Evolutionary conservation across 2,329 filamentous ascomycete species (phyloP).

Genomic region (Macrophomina phaseolina): DNA sequence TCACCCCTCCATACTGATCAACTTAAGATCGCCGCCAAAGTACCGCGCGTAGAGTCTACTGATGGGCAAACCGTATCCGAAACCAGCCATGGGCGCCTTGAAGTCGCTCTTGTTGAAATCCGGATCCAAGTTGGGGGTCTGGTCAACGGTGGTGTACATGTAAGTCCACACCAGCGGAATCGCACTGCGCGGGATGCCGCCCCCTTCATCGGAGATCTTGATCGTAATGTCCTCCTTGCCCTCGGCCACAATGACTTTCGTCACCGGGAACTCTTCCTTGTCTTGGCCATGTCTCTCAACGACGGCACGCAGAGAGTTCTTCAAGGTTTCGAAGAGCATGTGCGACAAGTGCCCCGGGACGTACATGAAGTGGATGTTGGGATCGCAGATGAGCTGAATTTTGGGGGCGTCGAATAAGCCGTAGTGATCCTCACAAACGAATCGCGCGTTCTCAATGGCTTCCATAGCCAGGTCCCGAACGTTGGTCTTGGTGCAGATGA

Average conservation of each 20-base stretch:
- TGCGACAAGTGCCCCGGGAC: constrained; percentile 98
- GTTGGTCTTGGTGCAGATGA: constrained; percentile 99
- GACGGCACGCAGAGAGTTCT: constrained; percentile 96
- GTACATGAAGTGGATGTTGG: constrained; percentile 98
- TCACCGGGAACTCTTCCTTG: constrained; percentile 94
- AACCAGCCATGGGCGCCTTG: constrained; percentile 98
- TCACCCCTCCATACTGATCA: constrained; percentile 99
- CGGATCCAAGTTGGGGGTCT: constrained; percentile 91
- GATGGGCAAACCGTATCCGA: constrained; percentile 96
- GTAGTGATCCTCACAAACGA: constrained; percentile 98
- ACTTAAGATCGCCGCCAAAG: constrained; percentile 94
- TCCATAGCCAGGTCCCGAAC: constrained; percentile 93
- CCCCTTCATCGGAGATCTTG: constrained; percentile 96
- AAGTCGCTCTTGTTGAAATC: constrained; percentile 99
- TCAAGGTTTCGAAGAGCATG: constrained; percentile 99
- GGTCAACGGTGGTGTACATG: constrained; percentile 99
- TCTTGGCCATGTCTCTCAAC: constrained; percentile 95
- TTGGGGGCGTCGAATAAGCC: constrained; percentile 96
- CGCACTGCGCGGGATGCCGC: constrained; percentile 88
- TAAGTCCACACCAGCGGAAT: constrained; percentile 99
- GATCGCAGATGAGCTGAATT: constrained; percentile 93
- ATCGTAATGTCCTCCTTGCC: constrained; percentile 99
- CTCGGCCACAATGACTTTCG: constrained; percentile 96
- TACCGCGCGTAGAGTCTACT: constrained; percentile 93
- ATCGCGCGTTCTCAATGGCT: constrained; percentile 98